phyloP scores from a whole-genome alignment of 2,329 filamentous ascomycete genomes.

The Alternaria sp. region DNA sequence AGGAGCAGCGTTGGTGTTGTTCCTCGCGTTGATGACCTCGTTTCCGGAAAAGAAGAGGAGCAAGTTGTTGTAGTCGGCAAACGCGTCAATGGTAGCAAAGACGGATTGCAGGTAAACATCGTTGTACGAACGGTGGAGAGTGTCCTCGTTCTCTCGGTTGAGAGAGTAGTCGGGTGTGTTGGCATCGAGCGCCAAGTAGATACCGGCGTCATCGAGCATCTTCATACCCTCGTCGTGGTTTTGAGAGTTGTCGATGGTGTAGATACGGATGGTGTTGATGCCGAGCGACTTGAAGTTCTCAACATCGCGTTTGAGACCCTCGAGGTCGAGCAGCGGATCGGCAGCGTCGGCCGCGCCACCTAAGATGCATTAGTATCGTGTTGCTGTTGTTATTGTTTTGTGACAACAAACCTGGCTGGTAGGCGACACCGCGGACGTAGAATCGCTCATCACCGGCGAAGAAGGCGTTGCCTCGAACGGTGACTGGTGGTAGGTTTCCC shows the following conservation, averaged over 20 bases:
- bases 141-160: slow-evolving; percentile 73
- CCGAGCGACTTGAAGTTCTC: slow-evolving; percentile 82
- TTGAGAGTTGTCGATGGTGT: slow-evolving; percentile 86
- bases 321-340: slow-evolving; percentile 78
- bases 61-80: slow-evolving; percentile 83
- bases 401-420: slow-evolving; percentile 64
- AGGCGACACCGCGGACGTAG: slow-evolving; percentile 69
- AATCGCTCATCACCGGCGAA: slow-evolving; percentile 67
- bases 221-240: slow-evolving; percentile 88
- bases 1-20: slow-evolving; percentile 71
- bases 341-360: slow-evolving; percentile 54
- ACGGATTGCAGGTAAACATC: slow-evolving; percentile 82
- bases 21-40: slow-evolving; percentile 74
- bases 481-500: slow-evolving; percentile 61
- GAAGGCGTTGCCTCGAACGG: slow-evolving; percentile 70
- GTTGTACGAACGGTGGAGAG: slow-evolving; percentile 75
- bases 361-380: slow-evolving; percentile 25
- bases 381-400: slow-evolving; percentile 43
- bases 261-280: slow-evolving; percentile 90
- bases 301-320: slow-evolving; percentile 78
- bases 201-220: slow-evolving; percentile 79
- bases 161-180: slow-evolving; percentile 89
- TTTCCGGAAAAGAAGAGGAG: slow-evolving; percentile 84
- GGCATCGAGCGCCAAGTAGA: slow-evolving; percentile 91
- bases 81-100: slow-evolving; percentile 81